Percentiles rank a stretch among this genome's conserved stretches.
phyloP scores from a whole-genome alignment of 2,329 filamentous ascomycete genomes.

The Fusarium veterinarium region DNA sequence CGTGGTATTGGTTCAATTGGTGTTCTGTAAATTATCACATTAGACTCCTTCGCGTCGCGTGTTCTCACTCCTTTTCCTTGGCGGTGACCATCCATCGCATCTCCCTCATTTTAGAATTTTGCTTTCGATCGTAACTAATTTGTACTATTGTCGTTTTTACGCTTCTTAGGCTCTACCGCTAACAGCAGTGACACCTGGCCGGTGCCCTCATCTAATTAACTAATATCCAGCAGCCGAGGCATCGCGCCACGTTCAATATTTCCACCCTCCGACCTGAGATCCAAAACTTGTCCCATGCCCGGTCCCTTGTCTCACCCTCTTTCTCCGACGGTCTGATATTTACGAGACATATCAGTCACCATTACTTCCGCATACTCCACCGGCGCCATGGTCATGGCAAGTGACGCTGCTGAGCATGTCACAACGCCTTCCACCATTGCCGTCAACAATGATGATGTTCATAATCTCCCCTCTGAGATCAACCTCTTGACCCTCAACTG shows the following conservation, averaged over 20 bases:
- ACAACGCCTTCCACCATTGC: slow-evolving; percentile 35
- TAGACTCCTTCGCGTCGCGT: slow-evolving; percentile 15
- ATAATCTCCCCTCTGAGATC: slow-evolving; percentile 67
- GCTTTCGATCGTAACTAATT: not conserved
- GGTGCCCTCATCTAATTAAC: slow-evolving; percentile 31
- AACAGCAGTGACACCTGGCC: slow-evolving; percentile 11
- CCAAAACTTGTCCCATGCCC: not conserved
- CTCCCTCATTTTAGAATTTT: not conserved
- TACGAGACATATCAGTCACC: slow-evolving; percentile 8
- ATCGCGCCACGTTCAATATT: slow-evolving; percentile 15
- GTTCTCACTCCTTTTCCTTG: slow-evolving; percentile 8
- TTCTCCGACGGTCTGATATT: not conserved
- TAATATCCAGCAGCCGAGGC: slow-evolving; percentile 34
- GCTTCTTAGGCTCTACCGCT: slow-evolving; percentile 24
- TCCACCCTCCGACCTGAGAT: not conserved
- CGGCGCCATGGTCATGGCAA: slow-evolving; percentile 37
- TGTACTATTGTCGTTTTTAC: not conserved
- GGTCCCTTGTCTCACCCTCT: not conserved
- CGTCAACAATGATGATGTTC: slow-evolving; percentile 41
- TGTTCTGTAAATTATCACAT: slow-evolving; percentile 12
- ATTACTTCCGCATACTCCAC: slow-evolving; percentile 28
- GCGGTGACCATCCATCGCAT: not conserved
- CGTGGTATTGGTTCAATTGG: slow-evolving; percentile 6
- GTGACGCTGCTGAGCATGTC: slow-evolving; percentile 34
- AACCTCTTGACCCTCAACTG: slow-evolving; percentile 92